These are phyloP conservation scores for Vitis amurensis DNA, from an alignment of 164 flowering plant genomes.

Conservation along the genomic window DNA sequence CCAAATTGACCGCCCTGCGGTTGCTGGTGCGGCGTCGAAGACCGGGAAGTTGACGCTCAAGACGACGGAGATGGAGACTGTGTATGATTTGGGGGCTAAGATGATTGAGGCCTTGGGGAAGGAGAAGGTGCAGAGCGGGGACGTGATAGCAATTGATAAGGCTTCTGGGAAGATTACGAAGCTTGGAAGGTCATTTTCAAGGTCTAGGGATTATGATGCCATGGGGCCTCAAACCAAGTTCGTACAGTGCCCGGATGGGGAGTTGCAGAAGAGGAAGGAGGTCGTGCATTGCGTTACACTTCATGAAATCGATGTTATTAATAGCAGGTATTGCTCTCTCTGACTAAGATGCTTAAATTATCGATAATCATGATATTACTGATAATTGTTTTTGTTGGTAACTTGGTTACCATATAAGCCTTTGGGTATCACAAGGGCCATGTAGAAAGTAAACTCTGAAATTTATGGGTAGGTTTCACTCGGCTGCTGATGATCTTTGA, in stretches of 20 bases:
- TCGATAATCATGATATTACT: too few species aligned
- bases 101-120: conserved; percentile 91
- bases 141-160: conserved; percentile 90
- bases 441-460: too few species aligned
- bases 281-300: conserved; percentile 92
- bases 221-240: conserved; percentile 91
- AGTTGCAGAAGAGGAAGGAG: conserved; percentile 98
- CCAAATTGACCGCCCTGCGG: conserved; percentile 82
- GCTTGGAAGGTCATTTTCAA: conserved; percentile 82
- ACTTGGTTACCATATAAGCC: not conserved
- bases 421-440: too few species aligned
- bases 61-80: conserved; percentile 98
- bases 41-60: conserved; percentile 87
- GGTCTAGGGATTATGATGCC: conserved; percentile 93
- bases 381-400: not conserved
- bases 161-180: conserved; percentile 86
- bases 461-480: too few species aligned
- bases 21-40: conserved; percentile 75
- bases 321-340: conserved; percentile 67
- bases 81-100: conserved; percentile 88
- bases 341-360: too few species aligned
- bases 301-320: conserved; percentile 97
- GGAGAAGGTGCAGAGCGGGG: conserved; percentile 98
- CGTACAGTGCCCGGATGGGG: conserved; percentile 97
- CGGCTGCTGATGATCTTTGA: too few species aligned